phyloP scores from a whole-genome alignment of 805 yeast genomes.

The Jamesozyma rosinii region DNA sequence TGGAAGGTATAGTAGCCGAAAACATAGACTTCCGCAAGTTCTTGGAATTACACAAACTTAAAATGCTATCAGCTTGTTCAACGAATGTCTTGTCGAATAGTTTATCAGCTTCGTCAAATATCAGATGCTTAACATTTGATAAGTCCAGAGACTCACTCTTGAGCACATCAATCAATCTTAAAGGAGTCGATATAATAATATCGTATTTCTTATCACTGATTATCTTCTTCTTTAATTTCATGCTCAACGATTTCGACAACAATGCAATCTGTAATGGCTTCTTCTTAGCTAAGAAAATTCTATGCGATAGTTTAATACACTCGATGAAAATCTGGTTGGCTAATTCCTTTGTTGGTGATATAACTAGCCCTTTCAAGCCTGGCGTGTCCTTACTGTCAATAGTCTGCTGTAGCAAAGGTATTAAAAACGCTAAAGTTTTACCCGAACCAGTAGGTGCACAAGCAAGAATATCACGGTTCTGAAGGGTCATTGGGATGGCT shows the following conservation, averaged over 20 bases:
- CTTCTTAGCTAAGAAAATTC: conserved; percentile 37
- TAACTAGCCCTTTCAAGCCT: conserved; percentile 65
- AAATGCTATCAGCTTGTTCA: conserved; percentile 81
- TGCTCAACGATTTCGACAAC: conserved; percentile 62
- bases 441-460: conserved; percentile 99
- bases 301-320: conserved; percentile 44
- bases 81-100: conserved; percentile 79
- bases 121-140: conserved; percentile 56
- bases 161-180: conserved; percentile 73
- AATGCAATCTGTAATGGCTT: conserved; percentile 47
- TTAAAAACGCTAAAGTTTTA: conserved; percentile 81
- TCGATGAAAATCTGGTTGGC: conserved; percentile 77
- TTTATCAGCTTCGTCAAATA: conserved; percentile 94
- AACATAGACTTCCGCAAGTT: conserved; percentile 64
- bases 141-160: conserved; percentile 53
- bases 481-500: conserved; percentile 65
- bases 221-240: conserved; percentile 54
- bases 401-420: conserved; percentile 55
- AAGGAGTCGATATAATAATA: conserved; percentile 77
- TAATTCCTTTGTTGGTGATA: conserved; percentile 92
- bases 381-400: conserved; percentile 20
- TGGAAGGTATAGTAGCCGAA: conserved; percentile 92
- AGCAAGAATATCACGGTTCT: conserved; percentile 70
- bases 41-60: conserved; percentile 37
- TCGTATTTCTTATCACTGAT: conserved; percentile 60